Conservation (phyloP, 2,329 filamentous ascomycete species). For the Fusarium protoensiforme region DNA sequence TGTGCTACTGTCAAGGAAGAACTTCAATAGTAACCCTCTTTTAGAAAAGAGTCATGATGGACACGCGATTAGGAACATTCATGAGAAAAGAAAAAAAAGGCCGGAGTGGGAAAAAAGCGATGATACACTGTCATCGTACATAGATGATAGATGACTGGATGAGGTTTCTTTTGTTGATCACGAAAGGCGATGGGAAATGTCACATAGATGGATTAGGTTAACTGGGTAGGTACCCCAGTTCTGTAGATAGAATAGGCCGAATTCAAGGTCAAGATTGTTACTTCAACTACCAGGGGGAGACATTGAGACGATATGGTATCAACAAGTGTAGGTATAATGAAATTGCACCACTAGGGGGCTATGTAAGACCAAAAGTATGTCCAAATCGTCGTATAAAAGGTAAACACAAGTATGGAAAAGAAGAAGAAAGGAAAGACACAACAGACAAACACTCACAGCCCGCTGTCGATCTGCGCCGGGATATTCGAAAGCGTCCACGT, state of each 20-base stretch:
- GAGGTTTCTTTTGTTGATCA: conserved; percentile 31
- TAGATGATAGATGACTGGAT: conserved; percentile 26
- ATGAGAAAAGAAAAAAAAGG: neutral
- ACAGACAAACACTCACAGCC: conserved; percentile 49
- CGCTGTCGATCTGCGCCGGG: conserved; percentile 65
- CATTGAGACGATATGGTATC: neutral
- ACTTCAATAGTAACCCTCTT: neutral
- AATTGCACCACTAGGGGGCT: neutral
- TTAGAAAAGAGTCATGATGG: neutral
- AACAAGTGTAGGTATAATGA: neutral
- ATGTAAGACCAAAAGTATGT: neutral
- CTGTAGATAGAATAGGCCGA: conserved; percentile 2
- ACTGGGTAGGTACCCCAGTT: neutral
- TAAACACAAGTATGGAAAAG: neutral
- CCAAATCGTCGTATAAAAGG: neutral
- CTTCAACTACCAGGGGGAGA: neutral
- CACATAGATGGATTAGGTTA: conserved; percentile 12
- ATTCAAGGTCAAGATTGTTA: neutral
- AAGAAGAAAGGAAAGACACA: neutral
- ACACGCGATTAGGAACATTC: neutral
- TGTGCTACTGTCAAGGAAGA: neutral
- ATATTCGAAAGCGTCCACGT: conserved; percentile 59
- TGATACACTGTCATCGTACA: conserved; percentile 4
- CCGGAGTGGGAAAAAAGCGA: neutral
- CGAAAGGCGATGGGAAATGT: conserved; percentile 10